Evolutionary conservation across 1,139 yeast genomes (phyloP), one percentile per base, ranked within the genome.

Genomic region (Geotrichum aggregatum): DNA sequence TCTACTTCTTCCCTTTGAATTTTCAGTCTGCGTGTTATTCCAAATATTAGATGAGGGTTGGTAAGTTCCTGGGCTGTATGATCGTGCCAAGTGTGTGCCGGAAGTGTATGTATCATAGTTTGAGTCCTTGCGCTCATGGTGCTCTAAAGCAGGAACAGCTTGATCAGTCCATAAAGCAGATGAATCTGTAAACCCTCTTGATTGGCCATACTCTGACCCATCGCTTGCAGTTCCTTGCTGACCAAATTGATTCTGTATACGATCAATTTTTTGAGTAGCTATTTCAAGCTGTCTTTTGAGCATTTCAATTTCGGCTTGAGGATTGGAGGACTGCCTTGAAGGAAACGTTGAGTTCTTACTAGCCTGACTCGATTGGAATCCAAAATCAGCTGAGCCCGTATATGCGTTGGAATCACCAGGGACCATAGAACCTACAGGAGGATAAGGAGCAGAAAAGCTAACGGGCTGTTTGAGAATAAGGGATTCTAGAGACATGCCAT

Each of bases 231-330:
- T 6, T 10, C 16, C 11, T 36, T 36, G 40, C 8, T 44, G 44
- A 16, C 47, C 45, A 43, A 34, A 41, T 19, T 46, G 44, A 14
- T 31, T 50, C 14, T 50, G 47, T 22, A 55, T 43, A 21, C 40
- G 46, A 26, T 46, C 44, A 28, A 56, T 43, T 30, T 47, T 55
- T 34, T 39, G 42, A 24, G 39, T 50, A 6, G 58, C 57, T 8
- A 40, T 39, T 24, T 55, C 59, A 13, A 56, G 30, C 36, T 56
- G 55, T 19, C 45, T 28, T 24, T 40, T 44, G 11, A 55, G 49
- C 43, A 50, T 30, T 24, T 51, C 54, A 43, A 50, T 43, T 33
- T 56, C 59, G n/a, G 49, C 44, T 24, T 50, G 54, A 6, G 50
- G 44, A 34, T 24, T 41, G 3, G 30, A 2, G 8, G 47, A 33